Evolutionary conservation across 129 eudicot species (phyloP).

Genomic region (Daucus carota): DH1_v3.0 NC_030381.2:55333001-55333500

Average conservation of each 20-base stretch:
- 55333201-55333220: not conserved
- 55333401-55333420: not conserved
- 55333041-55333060: too few relatives aligned
- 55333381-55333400: not conserved
- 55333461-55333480: not conserved
- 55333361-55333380: not conserved
- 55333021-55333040: too few relatives aligned
- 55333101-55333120: too few relatives aligned
- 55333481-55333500: not conserved
- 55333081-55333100: too few relatives aligned
- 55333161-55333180: not conserved
- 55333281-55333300: not conserved
- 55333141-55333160: not conserved
- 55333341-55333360: not conserved
- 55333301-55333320: not conserved
- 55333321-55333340: not conserved
- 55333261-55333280: not conserved
- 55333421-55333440: not conserved
- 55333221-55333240: not conserved
- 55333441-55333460: not conserved
- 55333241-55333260: constrained; percentile 2
- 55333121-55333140: not conserved
- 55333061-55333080: too few relatives aligned
- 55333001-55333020: too few relatives aligned
- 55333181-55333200: not conserved